Evolutionary conservation across 768 basidiomycete genomes (phyloP), one percentile per base, ranked within the genome.

Genomic region (Arthromyces matolae): DNA sequence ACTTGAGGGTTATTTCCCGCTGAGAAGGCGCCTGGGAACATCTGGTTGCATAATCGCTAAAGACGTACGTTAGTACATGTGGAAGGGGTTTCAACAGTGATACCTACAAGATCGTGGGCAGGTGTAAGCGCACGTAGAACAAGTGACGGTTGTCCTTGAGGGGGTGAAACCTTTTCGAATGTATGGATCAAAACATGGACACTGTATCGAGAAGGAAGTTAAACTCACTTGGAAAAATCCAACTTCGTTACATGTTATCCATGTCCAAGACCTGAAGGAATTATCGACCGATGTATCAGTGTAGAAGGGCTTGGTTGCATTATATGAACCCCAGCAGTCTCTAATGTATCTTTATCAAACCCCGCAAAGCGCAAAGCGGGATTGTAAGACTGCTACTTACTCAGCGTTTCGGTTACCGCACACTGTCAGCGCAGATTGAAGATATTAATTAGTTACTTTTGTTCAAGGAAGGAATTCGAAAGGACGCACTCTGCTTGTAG

Each of bases 21-120:
- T 2, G 71, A 64, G 71, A 83, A 87, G 9, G 75, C 77, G 4
- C 68, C 69, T 1, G 83, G 77, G 69, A 86, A 87, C 77, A 80
- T 78, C 53, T 76, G 67, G 49, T 76, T 75, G 64, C 85, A 87
- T 77, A 80, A 81, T 14, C 85, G 73, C 81, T 32, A 6, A 12
- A 8, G 23, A 45, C 38, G 8, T 47, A 16, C 43, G n/a, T 18
- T 40, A 33, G 16, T 41, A 34, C 16, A 12, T 8, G 31, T 16
- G 19, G 16, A 18, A 5, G 5, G 22, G n/a, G 33, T n/a, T 39
- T 42, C 19, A 10, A 16, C 20, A 6, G 13, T 8, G 56, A n/a
- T n/a, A 42, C 71, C 32, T 47, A 78, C 79, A 55, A 81, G 61
- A 53, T 82, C 80, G 52, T 81, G 82, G 14, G 60, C 35, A 1